phyloP scores from a whole-genome alignment of 2,329 filamentous ascomycete species.

The Diplodia intermedia region DNA sequence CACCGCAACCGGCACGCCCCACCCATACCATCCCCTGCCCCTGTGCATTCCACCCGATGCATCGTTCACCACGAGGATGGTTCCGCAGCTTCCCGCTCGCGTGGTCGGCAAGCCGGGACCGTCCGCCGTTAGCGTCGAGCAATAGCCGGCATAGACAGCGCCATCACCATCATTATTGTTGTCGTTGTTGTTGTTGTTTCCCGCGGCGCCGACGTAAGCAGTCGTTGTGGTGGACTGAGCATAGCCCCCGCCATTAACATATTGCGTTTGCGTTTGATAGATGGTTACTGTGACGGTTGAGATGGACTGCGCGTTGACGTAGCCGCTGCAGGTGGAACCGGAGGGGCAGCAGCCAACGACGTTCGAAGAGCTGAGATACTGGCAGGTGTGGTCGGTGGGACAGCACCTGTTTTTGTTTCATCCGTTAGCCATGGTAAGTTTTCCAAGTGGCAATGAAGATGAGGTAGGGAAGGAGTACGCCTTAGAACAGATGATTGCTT shows the following conservation, averaged over 20 bases:
- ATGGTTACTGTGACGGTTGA: slow-evolving; percentile 47
- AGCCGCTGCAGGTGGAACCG: slow-evolving; percentile 45
- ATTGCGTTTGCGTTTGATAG: slow-evolving; percentile 18
- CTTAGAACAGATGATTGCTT: background rate
- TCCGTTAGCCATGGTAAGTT: background rate
- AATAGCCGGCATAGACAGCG: slow-evolving; percentile 42
- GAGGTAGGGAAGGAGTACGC: background rate
- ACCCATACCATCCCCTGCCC: slow-evolving; percentile 15
- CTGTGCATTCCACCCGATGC: slow-evolving; percentile 16
- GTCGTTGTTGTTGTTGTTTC: background rate
- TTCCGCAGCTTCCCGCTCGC: slow-evolving; percentile 46
- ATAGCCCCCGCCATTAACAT: slow-evolving; percentile 34
- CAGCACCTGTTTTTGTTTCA: slow-evolving; percentile 44
- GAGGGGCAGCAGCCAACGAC: slow-evolving; percentile 50
- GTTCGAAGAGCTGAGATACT: slow-evolving; percentile 41
- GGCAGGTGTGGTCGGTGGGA: slow-evolving; percentile 46
- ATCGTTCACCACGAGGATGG: slow-evolving; percentile 46
- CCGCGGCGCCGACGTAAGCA: slow-evolving; percentile 39
- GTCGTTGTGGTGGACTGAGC: slow-evolving; percentile 39
- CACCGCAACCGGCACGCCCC: slow-evolving; percentile 12
- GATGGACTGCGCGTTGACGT: slow-evolving; percentile 44
- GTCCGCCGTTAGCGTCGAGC: slow-evolving; percentile 46
- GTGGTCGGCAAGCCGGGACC: slow-evolving; percentile 46
- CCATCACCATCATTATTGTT: background rate
- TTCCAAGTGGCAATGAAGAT: background rate